A percentile compares a stretch with the other conserved stretches of the same genome.
phyloP scores from a whole-genome alignment of 2,329 filamentous ascomycete genomes.

The Magnaporthiopsis rhizophila region DNA sequence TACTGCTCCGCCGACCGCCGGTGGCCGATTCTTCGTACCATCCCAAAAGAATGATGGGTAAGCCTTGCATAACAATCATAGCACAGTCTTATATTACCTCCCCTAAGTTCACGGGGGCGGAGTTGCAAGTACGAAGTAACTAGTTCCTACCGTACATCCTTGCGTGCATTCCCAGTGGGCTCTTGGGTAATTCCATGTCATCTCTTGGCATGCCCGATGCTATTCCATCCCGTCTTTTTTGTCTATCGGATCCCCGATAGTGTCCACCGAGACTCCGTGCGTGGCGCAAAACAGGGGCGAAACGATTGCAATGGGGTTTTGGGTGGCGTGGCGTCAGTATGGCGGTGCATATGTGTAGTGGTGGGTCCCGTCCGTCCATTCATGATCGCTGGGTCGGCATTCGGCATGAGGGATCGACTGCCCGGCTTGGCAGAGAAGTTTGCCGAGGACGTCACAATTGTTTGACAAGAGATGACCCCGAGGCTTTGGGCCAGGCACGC shows the following conservation, averaged over 20 bases:
- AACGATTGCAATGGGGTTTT: neutral
- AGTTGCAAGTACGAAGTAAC: neutral
- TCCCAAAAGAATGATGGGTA: neutral
- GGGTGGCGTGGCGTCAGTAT: neutral
- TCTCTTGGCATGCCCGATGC: no score
- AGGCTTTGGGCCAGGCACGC: no score
- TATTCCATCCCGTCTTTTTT: neutral
- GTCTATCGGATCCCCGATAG: neutral
- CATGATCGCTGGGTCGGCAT: neutral
- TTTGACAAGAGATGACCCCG: neutral
- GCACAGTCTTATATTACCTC: neutral
- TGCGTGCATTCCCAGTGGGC: no score
- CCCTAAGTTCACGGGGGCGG: neutral
- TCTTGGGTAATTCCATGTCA: no score
- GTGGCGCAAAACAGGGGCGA: neutral
- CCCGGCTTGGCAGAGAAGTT: neutral
- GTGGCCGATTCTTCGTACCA: neutral
- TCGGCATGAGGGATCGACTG: neutral
- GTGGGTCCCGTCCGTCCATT: neutral
- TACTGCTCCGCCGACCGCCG: neutral
- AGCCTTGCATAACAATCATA: neutral
- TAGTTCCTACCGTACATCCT: neutral
- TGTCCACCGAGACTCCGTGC: neutral
- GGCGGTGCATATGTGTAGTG: neutral
- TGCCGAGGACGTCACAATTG: neutral